Base-by-base conservation (phyloP, 2,329 filamentous ascomycete genomes). In the Daldinia eschscholtzii region DNA sequence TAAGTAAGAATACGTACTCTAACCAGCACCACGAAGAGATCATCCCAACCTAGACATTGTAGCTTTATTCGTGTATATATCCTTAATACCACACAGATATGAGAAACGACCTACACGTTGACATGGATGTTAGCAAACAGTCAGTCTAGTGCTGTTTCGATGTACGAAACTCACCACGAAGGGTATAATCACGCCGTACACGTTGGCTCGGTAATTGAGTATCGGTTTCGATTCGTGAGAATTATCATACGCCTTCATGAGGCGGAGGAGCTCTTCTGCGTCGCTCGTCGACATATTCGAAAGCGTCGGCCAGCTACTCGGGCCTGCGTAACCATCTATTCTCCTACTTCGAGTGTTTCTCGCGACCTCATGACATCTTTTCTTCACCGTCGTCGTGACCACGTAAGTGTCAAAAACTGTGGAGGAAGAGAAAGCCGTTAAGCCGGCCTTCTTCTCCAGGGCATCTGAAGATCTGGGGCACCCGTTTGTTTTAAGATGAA, bases 21-120 rank as follows among this genome's bases (percentile, higher is more conserved):
- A 59, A 77, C 79, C 20, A 80, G 55, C 1, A 79, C 60, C 18
- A 81, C 76, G 44, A 80, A 80, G 0, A 80, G 28, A 65, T 81
- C 79, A 56, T 81, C 80, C 76, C 74, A 79, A 18, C 80, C 79
- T 4, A 78, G 60, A 20, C 75, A 75, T 30, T 66, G 70, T 33
- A 79, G 64, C 33, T 74, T 69, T 26, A 74, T 68, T 13, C 79
- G 75, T 6, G 76, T 74, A 39, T 74, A 76, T 62, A 79, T 39
- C 53, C 77, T 71, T 37, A 78, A 56, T 28, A 37, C 35, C 5
- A 78, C 76, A 53, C 76, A 78, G 23, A 73, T 58, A 65, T 71
- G 76, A 7, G 76, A 77, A 12, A 78, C 50, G 10, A 73, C 28
- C 77, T 78, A 18, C 20, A 23, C 20, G 13, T 35, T 23, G 28